phyloP scores from a whole-genome alignment of 306 rosid species.

The Psophocarpus tetragonolobus region DNA sequence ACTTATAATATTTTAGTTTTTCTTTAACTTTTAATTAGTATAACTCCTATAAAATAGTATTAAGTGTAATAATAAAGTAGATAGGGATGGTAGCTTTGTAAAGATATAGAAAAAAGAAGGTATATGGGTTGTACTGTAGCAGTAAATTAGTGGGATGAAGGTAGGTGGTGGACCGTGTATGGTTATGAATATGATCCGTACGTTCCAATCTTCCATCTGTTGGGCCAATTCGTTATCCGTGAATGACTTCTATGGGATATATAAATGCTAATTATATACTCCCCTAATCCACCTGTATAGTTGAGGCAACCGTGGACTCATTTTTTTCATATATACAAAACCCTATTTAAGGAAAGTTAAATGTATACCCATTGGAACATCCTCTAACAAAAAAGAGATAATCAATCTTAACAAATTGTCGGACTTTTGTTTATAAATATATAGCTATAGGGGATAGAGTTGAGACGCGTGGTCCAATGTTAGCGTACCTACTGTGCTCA shows the following conservation, averaged over 20 bases:
- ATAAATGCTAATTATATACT: neutral
- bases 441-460: neutral
- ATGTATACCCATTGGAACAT: neutral
- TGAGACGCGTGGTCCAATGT: neutral
- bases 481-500: neutral
- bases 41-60: too few species aligned
- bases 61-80: neutral
- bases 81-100: neutral
- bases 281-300: neutral
- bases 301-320: too few species aligned
- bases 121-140: neutral
- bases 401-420: neutral
- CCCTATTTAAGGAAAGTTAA: neutral
- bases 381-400: neutral
- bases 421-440: neutral
- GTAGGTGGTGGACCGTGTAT: constrained; percentile 24
- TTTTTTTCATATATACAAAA: neutral
- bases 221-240: neutral
- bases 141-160: constrained; percentile 1
- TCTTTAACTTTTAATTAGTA: too few species aligned
- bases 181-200: constrained; percentile 32
- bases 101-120: neutral
- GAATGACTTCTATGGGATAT: neutral
- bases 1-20: too few species aligned
- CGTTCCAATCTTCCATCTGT: neutral